phyloP scores from a whole-genome alignment of 1,284 basidiomycete genomes.

The Puccinia horiana region DNA sequence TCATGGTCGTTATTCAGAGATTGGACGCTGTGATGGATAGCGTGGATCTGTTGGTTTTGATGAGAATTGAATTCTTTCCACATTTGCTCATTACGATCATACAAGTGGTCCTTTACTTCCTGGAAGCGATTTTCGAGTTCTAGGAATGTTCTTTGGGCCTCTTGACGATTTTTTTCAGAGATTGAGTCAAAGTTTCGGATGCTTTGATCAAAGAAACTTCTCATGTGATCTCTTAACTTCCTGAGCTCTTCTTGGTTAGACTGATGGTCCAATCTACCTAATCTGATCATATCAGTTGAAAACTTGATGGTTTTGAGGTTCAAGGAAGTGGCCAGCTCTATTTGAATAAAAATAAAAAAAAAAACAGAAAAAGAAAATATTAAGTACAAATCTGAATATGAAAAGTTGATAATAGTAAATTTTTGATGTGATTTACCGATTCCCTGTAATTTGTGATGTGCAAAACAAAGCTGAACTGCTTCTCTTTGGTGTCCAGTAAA shows the following conservation, averaged over 20 bases:
- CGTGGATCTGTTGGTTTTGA: constrained; percentile 13
- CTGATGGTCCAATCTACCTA: constrained; percentile 13
- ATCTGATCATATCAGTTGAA: constrained; percentile 29
- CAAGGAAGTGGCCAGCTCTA: constrained; percentile 18
- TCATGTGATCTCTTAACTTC: constrained; percentile 20
- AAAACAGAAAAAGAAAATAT: neutral
- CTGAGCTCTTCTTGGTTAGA: constrained; percentile 18
- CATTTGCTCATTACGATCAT: neutral
- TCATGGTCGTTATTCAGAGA: constrained; percentile 14
- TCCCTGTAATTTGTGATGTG: constrained; percentile 25
- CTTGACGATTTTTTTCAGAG: constrained; percentile 8
- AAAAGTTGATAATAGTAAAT: neutral
- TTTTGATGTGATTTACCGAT: constrained; percentile 21
- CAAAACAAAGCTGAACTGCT: constrained; percentile 38
- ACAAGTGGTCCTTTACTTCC: neutral
- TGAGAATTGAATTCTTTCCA: constrained; percentile 13
- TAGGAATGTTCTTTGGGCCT: neutral
- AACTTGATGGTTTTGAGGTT: constrained; percentile 13
- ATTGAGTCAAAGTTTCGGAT: constrained; percentile 10
- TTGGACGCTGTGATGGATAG: neutral
- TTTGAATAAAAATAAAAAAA: neutral
- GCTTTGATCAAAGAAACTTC: constrained; percentile 3
- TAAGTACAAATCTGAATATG: neutral
- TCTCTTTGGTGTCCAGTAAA: constrained; percentile 44
- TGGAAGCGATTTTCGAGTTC: constrained; percentile 15